phyloP scores from a whole-genome alignment of 1,284 basidiomycete species.

The Cutaneotrichosporon spelunceum region DNA sequence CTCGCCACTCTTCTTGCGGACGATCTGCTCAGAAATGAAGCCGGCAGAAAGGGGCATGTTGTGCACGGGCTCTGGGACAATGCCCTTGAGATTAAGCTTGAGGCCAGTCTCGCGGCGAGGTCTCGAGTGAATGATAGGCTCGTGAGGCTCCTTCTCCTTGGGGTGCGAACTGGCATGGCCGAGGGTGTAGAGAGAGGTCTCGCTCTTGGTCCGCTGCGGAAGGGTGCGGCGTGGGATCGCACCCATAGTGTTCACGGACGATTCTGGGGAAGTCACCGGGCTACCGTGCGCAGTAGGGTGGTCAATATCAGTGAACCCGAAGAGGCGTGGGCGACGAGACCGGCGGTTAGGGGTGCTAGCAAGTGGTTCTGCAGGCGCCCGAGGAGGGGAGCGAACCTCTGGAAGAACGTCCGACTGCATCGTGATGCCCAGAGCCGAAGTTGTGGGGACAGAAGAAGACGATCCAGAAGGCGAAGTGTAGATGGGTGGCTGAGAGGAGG shows the following conservation, averaged over 20 bases:
- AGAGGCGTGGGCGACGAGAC: slow-evolving; percentile 45
- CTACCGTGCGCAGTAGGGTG: slow-evolving; percentile 1
- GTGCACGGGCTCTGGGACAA: slow-evolving; percentile 29
- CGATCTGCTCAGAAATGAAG: slow-evolving; percentile 31
- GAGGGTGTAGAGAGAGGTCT: slow-evolving; percentile 32
- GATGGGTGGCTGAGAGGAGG: neutral
- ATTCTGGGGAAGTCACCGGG: slow-evolving; percentile 5
- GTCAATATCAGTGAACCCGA: slow-evolving; percentile 48
- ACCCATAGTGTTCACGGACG: slow-evolving; percentile 1
- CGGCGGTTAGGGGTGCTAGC: slow-evolving; percentile 31
- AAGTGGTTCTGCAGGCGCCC: slow-evolving; percentile 30
- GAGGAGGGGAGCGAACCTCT: slow-evolving; percentile 45
- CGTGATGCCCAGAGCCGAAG: slow-evolving; percentile 16
- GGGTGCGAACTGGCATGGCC: slow-evolving; percentile 19
- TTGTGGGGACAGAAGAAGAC: slow-evolving; percentile 7
- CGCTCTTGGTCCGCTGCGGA: slow-evolving; percentile 35
- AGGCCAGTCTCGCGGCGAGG: slow-evolving; percentile 44
- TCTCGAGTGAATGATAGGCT: slow-evolving; percentile 15
- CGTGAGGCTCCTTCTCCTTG: slow-evolving; percentile 13
- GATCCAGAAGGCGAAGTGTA: neutral
- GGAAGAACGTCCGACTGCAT: slow-evolving; percentile 34
- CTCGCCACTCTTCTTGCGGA: slow-evolving; percentile 89
- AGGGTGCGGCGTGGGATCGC: slow-evolving; percentile 30
- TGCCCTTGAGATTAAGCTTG: slow-evolving; percentile 48
- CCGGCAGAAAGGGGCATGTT: slow-evolving; percentile 23